Percentiles rank a stretch among this genome's conserved stretches.
phyloP scores from a whole-genome alignment of 768 basidiomycete genomes.

The Filobasidium wieringae region DNA sequence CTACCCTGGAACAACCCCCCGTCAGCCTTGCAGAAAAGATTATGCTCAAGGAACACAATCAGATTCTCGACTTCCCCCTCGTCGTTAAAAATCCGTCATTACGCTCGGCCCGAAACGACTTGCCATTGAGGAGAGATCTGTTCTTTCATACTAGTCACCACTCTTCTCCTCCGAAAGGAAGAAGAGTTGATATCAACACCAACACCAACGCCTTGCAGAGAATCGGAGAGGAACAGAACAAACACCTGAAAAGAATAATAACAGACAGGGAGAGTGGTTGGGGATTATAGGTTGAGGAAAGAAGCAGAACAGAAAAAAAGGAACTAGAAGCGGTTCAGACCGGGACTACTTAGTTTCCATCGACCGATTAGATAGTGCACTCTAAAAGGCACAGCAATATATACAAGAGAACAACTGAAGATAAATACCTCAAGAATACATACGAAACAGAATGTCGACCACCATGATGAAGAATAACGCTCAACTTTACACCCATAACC shows the following conservation, averaged over 20 bases:
- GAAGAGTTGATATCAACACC: background rate
- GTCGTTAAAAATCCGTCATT: background rate
- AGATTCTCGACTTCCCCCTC: background rate
- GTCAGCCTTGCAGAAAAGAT: background rate
- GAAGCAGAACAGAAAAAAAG: background rate
- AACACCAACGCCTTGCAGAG: background rate
- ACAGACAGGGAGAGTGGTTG: background rate
- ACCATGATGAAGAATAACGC: too few species aligned
- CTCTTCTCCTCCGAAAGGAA: background rate
- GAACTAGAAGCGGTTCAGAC: too few species aligned
- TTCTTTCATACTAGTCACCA: background rate
- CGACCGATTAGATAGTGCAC: too few species aligned
- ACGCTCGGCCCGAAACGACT: too few species aligned
- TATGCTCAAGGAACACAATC: background rate
- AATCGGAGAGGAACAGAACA: background rate
- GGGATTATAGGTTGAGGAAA: background rate
- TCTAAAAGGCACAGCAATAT: too few species aligned
- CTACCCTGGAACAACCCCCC: background rate
- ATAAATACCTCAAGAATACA: too few species aligned
- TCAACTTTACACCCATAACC: too few species aligned
- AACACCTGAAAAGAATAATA: background rate
- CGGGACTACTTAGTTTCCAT: too few species aligned
- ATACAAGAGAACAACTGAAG: too few species aligned
- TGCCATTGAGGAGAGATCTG: background rate
- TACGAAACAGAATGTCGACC: too few species aligned